Evolutionary conservation across 176 grass and related monocot species (phyloP), one percentile per base, ranked within the genome.

Genomic region (Dactylis glomerata): DNA sequence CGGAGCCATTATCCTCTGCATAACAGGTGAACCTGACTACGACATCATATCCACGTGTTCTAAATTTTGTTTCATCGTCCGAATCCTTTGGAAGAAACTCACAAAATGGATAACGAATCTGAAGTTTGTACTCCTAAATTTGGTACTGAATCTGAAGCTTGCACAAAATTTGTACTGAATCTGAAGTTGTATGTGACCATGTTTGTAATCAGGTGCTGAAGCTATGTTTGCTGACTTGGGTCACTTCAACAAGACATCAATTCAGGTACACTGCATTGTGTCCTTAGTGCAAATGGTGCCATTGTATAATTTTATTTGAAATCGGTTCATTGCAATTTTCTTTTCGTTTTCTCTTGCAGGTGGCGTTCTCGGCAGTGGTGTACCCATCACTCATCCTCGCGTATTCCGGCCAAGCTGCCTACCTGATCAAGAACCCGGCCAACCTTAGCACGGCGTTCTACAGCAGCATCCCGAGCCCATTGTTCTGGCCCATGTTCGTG

Each of bases 191-290:
- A 12, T 26, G 20, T 30, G 20, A 41, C 23, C 22, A 12, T 19
- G 50, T n/a, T n/a, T 59, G 19, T 23, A 19, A 87, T 77, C 83
- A 94, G 89, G 92, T 71, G 92, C 89, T 38, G 92, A 94, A 85
- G 92, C 92, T 2, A 89, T 92, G 89, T 92, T 94, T 36, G 92
- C 89, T 82, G 92, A 94, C 70, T 41, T 92, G 65, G 92, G 92
- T 6, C 92, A 89, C 84, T 94, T 94, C 77, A 94, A 73, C 89
- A 92, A 91, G 81, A 49, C 27, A 40, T 88, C 84, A 57, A 92
- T 94, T 32, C 92, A 92, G 86, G 92, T 94, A 87, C 7, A 70
- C 51, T 36, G 17, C 20, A 40, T 68, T 13, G 34, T 17, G 4
- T n/a, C 22, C 40, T 30, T 1, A 10, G 55, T 86, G 44, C 24